Conservation (phyloP, 805 yeast genomes). For the Lachancea fermentati region DNA sequence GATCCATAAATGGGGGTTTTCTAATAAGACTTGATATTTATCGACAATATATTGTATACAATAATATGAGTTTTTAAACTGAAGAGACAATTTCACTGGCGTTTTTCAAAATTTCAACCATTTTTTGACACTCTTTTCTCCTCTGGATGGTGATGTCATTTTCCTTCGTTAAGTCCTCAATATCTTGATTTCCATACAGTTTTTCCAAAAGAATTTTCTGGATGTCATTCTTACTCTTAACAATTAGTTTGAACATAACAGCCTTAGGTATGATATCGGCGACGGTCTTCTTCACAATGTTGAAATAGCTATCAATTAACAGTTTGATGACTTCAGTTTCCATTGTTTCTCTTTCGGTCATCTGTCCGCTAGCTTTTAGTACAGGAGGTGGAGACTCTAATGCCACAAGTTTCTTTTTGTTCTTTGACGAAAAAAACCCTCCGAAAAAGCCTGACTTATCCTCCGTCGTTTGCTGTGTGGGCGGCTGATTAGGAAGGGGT, state of each 20-base stretch:
- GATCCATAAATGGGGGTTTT: too few relatives aligned
- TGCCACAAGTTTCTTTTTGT: slow-evolving; percentile 87
- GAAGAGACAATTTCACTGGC: slow-evolving; percentile 81
- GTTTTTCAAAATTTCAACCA: slow-evolving; percentile 86
- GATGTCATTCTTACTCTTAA: slow-evolving; percentile 75
- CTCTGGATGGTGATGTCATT: slow-evolving; percentile 89
- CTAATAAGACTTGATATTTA: neutral
- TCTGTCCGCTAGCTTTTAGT: slow-evolving; percentile 79
- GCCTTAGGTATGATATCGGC: slow-evolving; percentile 95
- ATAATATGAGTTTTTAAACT: slow-evolving; percentile 18
- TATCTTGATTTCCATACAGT: slow-evolving; percentile 69
- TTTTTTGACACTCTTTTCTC: slow-evolving; percentile 88
- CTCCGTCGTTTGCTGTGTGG: slow-evolving; percentile 30
- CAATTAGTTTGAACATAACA: slow-evolving; percentile 85
- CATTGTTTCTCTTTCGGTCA: slow-evolving; percentile 93
- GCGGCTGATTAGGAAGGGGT: slow-evolving; percentile 46
- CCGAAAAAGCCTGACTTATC: slow-evolving; percentile 81
- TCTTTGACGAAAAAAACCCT: slow-evolving; percentile 87
- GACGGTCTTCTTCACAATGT: slow-evolving; percentile 88
- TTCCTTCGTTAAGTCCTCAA: slow-evolving; percentile 79
- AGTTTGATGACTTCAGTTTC: slow-evolving; percentile 97
- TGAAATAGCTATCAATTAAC: slow-evolving; percentile 82
- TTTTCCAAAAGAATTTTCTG: slow-evolving; percentile 87
- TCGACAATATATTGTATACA: neutral
- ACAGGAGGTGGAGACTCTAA: slow-evolving; percentile 98